Conservation (phyloP, 2,329 filamentous ascomycete genomes). For the Oidium heveae region DNA sequence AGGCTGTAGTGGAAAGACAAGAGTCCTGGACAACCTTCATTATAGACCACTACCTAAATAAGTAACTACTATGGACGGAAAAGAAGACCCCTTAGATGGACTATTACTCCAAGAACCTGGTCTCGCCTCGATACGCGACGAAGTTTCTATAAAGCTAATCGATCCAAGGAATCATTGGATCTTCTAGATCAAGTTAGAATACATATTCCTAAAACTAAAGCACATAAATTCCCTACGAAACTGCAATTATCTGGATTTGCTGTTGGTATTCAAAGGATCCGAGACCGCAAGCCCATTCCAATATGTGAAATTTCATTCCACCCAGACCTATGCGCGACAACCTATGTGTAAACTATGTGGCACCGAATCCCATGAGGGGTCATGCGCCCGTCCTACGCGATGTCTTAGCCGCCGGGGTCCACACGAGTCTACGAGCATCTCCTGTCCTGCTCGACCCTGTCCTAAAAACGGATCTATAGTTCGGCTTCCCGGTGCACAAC, state of each 20-base stretch:
- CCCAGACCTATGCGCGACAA: not conserved
- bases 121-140: not conserved
- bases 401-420: not conserved
- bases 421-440: not conserved
- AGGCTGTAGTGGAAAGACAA: not conserved
- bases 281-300: not conserved
- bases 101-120: not conserved
- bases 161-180: not conserved
- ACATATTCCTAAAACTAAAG: not conserved
- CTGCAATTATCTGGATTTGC: not conserved
- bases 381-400: not conserved
- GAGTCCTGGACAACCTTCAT: not conserved
- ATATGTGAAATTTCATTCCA: not conserved
- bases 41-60: not conserved
- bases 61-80: not conserved
- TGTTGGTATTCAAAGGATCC: not conserved
- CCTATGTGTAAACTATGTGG: not conserved
- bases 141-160: not conserved
- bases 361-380: not conserved
- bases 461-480: not conserved
- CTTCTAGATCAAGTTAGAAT: not conserved
- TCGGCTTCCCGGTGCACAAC: not conserved
- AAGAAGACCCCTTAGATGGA: not conserved
- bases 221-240: not conserved
- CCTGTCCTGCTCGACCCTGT: not conserved